Base-by-base conservation (phyloP, 768 basidiomycete genomes). In the Mycena albidolilacea region DNA sequence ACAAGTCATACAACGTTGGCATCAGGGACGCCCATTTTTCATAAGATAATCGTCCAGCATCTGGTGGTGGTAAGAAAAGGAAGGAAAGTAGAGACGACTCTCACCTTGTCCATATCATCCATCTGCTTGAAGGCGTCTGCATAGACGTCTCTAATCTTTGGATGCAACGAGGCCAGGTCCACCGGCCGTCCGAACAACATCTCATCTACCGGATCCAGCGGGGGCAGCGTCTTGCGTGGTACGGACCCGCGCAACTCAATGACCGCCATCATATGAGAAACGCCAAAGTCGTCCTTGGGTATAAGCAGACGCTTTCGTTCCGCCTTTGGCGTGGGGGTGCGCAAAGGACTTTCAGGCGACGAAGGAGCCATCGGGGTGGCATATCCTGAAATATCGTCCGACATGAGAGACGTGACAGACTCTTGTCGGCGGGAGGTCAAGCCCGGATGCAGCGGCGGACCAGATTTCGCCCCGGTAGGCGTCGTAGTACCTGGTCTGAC, bases 241-340 rank as follows among this genome's bases (percentile, higher is more conserved):
- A 80, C 75, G n/a, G 84, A 78, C 35, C 90, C 91, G 43, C 87
- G 86, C 46, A 88, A 87, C 80, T 96, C 93, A 67, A 98, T 96
- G 54, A 97, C 87, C 35, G 95, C 92, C 88, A 98, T 88, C 95
- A 98, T 96, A 64, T 91, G 88, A 9, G 89, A 83, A 35, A 97
- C 84, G 2, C 97, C 97, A 82, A 97, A 97, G 80, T 97, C 95
- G 78, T 97, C 91, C 72, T 87, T 88, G n/a, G 89, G 89, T 60
- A 93, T 81, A 54, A 89, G 79, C 43, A 87, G 85, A 57, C 82
- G 87, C 73, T 85, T 90, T 58, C 82, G 69, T 52, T 83, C 82
- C 1, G 84, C 79, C 69, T 84, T 87, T 14, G 82, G 80, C 5
- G 82, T 81, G 3, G 79, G 58, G 0, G 77, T 59, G 54, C 74